Evolutionary conservation across 129 eudicot genomes (phyloP).

Genomic region (Oenanthe sinensis): DNA sequence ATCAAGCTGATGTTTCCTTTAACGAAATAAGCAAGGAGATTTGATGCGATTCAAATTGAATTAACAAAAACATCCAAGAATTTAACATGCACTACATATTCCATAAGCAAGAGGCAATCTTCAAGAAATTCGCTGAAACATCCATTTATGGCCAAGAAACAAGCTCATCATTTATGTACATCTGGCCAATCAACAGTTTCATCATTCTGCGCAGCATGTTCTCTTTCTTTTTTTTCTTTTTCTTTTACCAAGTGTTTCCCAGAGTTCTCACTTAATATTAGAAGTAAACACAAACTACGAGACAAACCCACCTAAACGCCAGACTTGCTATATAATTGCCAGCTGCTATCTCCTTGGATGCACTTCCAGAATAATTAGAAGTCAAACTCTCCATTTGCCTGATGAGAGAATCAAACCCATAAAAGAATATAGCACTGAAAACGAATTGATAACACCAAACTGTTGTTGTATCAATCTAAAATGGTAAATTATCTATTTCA

Average conservation of each 20-base stretch:
- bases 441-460: not conserved
- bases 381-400: conserved; percentile 98
- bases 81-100: not conserved
- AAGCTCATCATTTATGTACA: conserved; percentile 59
- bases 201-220: not conserved
- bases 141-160: conserved; percentile 36
- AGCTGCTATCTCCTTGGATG: conserved; percentile 15
- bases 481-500: not conserved
- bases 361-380: conserved; percentile 46
- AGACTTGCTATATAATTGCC: conserved; percentile 18
- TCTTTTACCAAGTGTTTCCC: conserved; percentile 7
- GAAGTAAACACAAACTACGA: conserved; percentile 11
- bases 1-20: not conserved
- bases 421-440: not conserved
- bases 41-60: not conserved
- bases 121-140: conserved; percentile 12
- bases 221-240: not conserved
- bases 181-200: conserved; percentile 37
- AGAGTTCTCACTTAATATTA: conserved; percentile 17
- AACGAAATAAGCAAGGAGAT: not conserved
- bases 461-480: not conserved
- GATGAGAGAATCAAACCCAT: conserved; percentile 1
- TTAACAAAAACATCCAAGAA: not conserved
- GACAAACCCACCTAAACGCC: conserved; percentile 24
- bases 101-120: not conserved